Base-by-base conservation (phyloP, 2,329 filamentous ascomycete species). In the Tolypocladium nubicola region DNA sequence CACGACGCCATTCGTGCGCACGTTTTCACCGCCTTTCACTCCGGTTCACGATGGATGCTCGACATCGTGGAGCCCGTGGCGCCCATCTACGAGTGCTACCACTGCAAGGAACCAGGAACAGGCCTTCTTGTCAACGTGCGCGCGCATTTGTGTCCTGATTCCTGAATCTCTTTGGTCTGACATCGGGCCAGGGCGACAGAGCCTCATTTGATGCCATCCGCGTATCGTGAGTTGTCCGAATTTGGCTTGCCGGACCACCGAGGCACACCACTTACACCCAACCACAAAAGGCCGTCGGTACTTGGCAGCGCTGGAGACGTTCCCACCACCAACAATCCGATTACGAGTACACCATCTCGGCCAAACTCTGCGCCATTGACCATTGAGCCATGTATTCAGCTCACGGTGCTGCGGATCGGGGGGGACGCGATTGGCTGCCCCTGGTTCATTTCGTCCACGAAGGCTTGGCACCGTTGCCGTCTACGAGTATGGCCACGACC, bases 101-200 rank as follows among this genome's bases (percentile, higher is more conserved):
- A 50, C 54, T 56, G 54, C 54, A 56, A 56, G 54, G 45, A 56
- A 56, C 54, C 54, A 56, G 54, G 54, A 39, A 56, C 54, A 26
- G 26, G 38, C 38, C 21, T 26, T 38, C 21, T 13, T 30, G 26
- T 2, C 45, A 23, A 5, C 14, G 23, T 33, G 43, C 26, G 7
- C 8, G 45, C 45, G 16, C 23, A 4, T 49, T 11, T 16, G 30
- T 50, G 47, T 26, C 30, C 47, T 50, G 47, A 50, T 50, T 49
- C 8, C 9, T 19, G 47, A 26, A 30, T 35, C 19, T 6, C 30
- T 50, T 52, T 52, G 47, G 47, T 19, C 47, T 52, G 30, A 37
- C 21, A 4, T 37, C 47, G 47, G 47, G 47, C 47, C 30, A 30
- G 16, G 5, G 16, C 45, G 8, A 19, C 26, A 13, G 45, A 49